Base-by-base conservation (phyloP, 2,329 filamentous ascomycete species). In the Ramichloridium luteum region DNA sequence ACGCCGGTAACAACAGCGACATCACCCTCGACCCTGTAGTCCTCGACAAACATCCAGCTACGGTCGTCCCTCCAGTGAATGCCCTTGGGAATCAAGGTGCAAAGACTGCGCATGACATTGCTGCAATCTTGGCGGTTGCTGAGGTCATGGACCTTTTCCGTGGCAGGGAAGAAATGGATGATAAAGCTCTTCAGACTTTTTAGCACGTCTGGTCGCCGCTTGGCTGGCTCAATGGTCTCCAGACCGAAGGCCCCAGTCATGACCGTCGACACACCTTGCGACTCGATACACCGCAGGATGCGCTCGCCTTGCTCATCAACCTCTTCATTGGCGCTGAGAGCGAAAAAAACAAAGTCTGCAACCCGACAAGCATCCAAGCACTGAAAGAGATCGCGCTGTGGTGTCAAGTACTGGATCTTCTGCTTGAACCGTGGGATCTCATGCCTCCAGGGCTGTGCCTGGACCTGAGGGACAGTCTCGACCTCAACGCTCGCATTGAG, bases 11-110 rank as follows among this genome's bases (percentile, higher is more conserved):
- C 53, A 3, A 56, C 50, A 13, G 54, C 46, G 27, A 71, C 67
- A 1, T 67, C 64, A 11, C 52, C 55, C 13, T 72, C 66, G 68
- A 85, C 93, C 45, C 72, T 61, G 32, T 93, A 65, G 16, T 86
- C 72, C 43, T 98, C 90, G 4, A 88, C 74, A 35, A 93, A 62
- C 78, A 98, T 83, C 82, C 90, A 98, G 48, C 85, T 93, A 45
- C 90, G 72, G 43, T 93, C 84, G 31, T 98, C 90, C 47, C 90
- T 74, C 90, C 90, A 98, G 41, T 78, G 67, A n/a, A 98, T 73
- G 1, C 90, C 90, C 61, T 93, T 96, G 8, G 90, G 88, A 26
- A 80, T 85, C 20, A 80, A 84, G 42, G 77, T 93, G 65, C 90
- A 98, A 11, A 98, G 63, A 16, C 85, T 88, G 31, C 92, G 74